A percentile compares a stretch with the other conserved stretches of the same genome.
phyloP scores from a whole-genome alignment of 2,329 filamentous ascomycete genomes.

The Clarireedia homoeocarpa region DNA sequence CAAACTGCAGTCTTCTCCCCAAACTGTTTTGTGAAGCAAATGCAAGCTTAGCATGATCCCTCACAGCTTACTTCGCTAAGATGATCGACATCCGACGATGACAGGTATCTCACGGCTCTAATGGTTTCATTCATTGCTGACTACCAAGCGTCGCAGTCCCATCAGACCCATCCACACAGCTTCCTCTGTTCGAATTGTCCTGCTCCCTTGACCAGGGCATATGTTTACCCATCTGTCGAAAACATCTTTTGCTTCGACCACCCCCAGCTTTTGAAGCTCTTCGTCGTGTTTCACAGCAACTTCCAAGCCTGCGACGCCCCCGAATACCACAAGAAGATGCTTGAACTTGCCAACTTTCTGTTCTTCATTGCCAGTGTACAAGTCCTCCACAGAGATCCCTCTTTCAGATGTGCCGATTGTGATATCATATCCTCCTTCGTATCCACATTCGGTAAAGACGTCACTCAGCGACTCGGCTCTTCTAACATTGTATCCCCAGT shows the following conservation, averaged over 20 bases:
- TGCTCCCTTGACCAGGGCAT: conserved; percentile 70
- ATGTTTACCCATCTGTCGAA: conserved; percentile 85
- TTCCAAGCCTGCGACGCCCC: conserved; percentile 73
- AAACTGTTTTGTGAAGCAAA: no score
- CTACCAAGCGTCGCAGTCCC: conserved; percentile 50
- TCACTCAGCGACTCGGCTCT: conserved; percentile 57
- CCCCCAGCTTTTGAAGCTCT: conserved; percentile 46
- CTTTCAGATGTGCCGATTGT: conserved; percentile 77
- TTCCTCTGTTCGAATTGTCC: conserved; percentile 78
- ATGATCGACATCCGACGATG: no score
- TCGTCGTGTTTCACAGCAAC: conserved; percentile 58
- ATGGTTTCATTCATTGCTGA: conserved; percentile 19
- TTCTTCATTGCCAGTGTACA: conserved; percentile 24
- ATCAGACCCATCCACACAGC: conserved; percentile 71
- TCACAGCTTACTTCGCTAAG: no score
- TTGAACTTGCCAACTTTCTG: conserved; percentile 41
- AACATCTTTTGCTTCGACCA: conserved; percentile 57
- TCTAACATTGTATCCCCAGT: conserved; percentile 76
- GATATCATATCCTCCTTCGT: conserved; percentile 71
- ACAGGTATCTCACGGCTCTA: no score
- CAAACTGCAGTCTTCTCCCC: no score
- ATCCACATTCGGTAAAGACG: conserved; percentile 71
- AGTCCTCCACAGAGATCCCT: conserved; percentile 40
- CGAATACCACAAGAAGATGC: conserved; percentile 72
- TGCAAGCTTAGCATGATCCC: no score